Percentiles rank a stretch among this genome's conserved stretches.
phyloP scores from a whole-genome alignment of 2,329 filamentous ascomycete genomes.

The Penicillium griseofulvum region DNA sequence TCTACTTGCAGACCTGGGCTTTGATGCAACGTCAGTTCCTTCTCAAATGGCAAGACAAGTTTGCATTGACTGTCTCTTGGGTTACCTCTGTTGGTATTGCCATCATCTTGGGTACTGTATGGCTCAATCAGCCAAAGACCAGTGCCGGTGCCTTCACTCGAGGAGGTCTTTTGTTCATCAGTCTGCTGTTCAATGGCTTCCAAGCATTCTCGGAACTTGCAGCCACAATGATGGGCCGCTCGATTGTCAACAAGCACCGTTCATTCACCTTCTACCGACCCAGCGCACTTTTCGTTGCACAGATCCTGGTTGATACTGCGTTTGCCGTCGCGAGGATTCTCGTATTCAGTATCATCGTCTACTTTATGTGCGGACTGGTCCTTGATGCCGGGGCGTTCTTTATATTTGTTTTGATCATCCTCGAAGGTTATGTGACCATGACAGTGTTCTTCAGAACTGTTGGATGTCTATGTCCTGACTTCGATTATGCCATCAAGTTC shows the following conservation, averaged over 20 bases:
- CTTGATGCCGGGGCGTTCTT: slow-evolving; percentile 75
- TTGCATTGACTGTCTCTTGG: slow-evolving; percentile 74
- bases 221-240: slow-evolving; percentile 70
- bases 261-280: slow-evolving; percentile 81
- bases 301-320: slow-evolving; percentile 73
- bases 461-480: slow-evolving; percentile 72
- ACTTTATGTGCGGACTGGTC: slow-evolving; percentile 71
- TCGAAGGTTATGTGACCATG: slow-evolving; percentile 69
- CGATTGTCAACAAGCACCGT: slow-evolving; percentile 79
- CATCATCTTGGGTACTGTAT: slow-evolving; percentile 76
- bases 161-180: slow-evolving; percentile 76
- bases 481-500: slow-evolving; percentile 81
- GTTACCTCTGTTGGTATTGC: slow-evolving; percentile 68
- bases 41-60: slow-evolving; percentile 82
- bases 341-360: slow-evolving; percentile 71
- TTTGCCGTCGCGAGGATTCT: slow-evolving; percentile 70
- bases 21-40: slow-evolving; percentile 80
- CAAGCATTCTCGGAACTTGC: slow-evolving; percentile 77
- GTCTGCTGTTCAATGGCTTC: slow-evolving; percentile 83
- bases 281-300: slow-evolving; percentile 77
- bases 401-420: slow-evolving; percentile 69
- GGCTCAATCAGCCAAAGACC: slow-evolving; percentile 64
- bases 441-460: slow-evolving; percentile 75
- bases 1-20: slow-evolving; percentile 78
- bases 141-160: slow-evolving; percentile 72